Conservation (phyloP, 352 stramenopile species). For the Elongisporangium senticosum region DNA sequence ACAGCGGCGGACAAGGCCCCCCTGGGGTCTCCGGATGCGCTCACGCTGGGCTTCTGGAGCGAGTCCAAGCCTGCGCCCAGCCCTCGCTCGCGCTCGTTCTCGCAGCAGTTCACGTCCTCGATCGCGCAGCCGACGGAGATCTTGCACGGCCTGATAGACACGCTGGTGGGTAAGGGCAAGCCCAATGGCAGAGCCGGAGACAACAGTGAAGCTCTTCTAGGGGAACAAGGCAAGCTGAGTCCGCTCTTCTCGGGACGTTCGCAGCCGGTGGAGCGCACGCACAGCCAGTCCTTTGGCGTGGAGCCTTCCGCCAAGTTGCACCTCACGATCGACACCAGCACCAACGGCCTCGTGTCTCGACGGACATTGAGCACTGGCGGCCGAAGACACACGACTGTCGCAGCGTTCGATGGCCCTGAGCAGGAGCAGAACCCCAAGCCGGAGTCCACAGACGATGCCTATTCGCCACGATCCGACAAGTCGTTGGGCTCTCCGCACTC, state of each 20-base stretch:
- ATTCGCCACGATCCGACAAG: constrained; percentile 60
- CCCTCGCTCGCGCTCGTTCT: constrained; percentile 63
- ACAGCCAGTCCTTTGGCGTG: constrained; percentile 2
- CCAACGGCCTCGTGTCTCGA: neutral
- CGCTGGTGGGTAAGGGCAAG: constrained; percentile 50
- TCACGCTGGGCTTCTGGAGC: constrained; percentile 78
- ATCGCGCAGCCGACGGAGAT: constrained; percentile 63
- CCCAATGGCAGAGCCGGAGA: constrained; percentile 28
- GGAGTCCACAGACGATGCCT: constrained; percentile 20
- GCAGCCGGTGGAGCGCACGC: constrained; percentile 9
- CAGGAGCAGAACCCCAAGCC: neutral
- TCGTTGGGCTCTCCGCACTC: constrained; percentile 42
- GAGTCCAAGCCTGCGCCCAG: constrained; percentile 54
- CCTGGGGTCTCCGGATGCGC: constrained; percentile 48
- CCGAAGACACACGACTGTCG: neutral
- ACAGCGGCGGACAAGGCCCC: constrained; percentile 29
- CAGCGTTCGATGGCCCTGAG: neutral
- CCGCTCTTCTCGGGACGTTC: constrained; percentile 14
- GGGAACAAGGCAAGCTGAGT: constrained; percentile 14
- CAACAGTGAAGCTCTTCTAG: constrained; percentile 29
- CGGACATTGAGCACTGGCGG: neutral
- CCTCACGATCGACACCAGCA: constrained; percentile 45
- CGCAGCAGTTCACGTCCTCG: constrained; percentile 66
- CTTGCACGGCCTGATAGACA: constrained; percentile 64
- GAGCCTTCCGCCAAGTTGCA: constrained; percentile 18